phyloP scores from a whole-genome alignment of 306 rosid species.

The Prunus kanzakura region DNA sequence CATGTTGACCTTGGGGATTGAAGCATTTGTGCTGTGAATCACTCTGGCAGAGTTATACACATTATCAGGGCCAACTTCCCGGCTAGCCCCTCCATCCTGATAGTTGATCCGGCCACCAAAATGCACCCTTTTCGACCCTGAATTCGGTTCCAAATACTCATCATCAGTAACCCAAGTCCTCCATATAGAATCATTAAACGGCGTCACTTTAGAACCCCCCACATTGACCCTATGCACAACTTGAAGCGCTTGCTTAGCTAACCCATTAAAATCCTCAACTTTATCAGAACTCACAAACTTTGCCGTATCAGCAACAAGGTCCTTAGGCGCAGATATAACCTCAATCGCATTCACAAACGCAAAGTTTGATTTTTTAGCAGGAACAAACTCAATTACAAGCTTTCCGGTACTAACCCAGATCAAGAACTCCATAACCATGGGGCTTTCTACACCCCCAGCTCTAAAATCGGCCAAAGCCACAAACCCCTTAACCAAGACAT shows the following conservation, averaged over 20 bases:
- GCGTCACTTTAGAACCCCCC: constrained; percentile 91
- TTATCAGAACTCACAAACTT: constrained; percentile 30
- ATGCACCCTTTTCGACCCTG: constrained; percentile 46
- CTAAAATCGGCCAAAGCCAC: constrained; percentile 50
- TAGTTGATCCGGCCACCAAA: constrained; percentile 72
- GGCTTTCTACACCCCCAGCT: constrained; percentile 18
- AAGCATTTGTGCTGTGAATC: constrained; percentile 56
- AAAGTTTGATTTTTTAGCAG: constrained; percentile 42
- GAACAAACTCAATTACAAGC: constrained; percentile 59
- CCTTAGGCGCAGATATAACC: constrained; percentile 87
- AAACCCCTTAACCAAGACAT: constrained; percentile 53
- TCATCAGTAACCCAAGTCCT: constrained; percentile 91
- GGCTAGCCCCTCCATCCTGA: constrained; percentile 71
- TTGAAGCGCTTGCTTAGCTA: constrained; percentile 59
- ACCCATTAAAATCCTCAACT: constrained; percentile 37
- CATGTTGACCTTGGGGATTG: constrained; percentile 59
- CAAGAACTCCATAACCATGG: constrained; percentile 54
- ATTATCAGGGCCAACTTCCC: constrained; percentile 91
- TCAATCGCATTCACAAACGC: constrained; percentile 89
- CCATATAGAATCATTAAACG: constrained; percentile 84
- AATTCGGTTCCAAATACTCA: constrained; percentile 42
- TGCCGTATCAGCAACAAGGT: constrained; percentile 66
- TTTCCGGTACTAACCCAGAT: constrained; percentile 47
- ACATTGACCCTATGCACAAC: constrained; percentile 72
- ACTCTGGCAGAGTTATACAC: constrained; percentile 75